Conservation (phyloP, 2,329 filamentous ascomycete genomes). For the Penicillium sp. region DNA sequence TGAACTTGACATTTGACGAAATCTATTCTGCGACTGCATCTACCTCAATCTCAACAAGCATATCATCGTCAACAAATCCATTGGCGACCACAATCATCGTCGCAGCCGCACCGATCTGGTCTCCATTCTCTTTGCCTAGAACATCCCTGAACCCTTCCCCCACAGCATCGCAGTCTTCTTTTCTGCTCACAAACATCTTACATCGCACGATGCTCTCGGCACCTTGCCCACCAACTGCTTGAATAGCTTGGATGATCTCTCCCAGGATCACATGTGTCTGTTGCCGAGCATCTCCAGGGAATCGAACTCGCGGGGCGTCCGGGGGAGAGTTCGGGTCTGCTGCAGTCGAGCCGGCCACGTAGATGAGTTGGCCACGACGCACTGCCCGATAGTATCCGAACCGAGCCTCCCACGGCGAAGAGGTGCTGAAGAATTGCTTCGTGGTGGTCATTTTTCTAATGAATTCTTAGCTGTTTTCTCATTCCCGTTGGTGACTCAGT, state of each 20-base stretch:
- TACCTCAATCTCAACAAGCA: constrained; percentile 43
- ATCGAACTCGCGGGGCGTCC: constrained; percentile 28
- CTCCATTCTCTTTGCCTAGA: constrained; percentile 24
- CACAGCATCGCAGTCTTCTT: constrained; percentile 30
- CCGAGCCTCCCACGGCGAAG: constrained; percentile 36
- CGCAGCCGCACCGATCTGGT: constrained; percentile 29
- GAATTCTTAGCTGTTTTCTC: background rate
- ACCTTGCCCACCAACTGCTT: constrained; percentile 31
- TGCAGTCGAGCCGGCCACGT: constrained; percentile 41
- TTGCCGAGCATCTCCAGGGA: constrained; percentile 31
- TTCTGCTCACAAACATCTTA: constrained; percentile 35
- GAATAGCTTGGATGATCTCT: constrained; percentile 32
- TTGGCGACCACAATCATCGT: constrained; percentile 39
- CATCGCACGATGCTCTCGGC: constrained; percentile 35
- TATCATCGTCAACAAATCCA: constrained; percentile 37
- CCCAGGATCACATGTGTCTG: constrained; percentile 31
- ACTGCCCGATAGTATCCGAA: constrained; percentile 42
- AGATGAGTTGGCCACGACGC: constrained; percentile 35
- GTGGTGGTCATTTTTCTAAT: background rate
- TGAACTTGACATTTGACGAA: background rate
- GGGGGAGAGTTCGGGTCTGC: constrained; percentile 31
- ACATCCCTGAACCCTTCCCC: constrained; percentile 30
- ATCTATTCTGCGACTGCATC: constrained; percentile 31
- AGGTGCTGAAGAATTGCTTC: constrained; percentile 32
- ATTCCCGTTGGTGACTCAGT: background rate